Conservation (phyloP, 805 yeast genomes). For the Millerago galiae region DNA sequence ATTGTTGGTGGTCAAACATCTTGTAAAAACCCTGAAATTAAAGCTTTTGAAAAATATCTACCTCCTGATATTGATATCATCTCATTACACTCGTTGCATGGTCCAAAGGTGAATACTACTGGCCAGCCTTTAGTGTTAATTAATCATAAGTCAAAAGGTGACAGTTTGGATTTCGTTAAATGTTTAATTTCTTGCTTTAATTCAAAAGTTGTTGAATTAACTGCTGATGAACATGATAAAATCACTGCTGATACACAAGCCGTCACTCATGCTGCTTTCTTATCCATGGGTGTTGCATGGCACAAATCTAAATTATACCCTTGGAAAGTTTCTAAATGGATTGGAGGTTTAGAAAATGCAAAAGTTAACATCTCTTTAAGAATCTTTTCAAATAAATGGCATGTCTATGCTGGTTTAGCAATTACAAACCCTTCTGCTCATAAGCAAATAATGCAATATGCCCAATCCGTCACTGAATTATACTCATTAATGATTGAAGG, state of each 20-base stretch:
- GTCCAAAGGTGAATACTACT: slow-evolving; percentile 80
- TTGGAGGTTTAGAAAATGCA: slow-evolving; percentile 94
- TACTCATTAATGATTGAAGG: slow-evolving; percentile 79
- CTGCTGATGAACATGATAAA: slow-evolving; percentile 86
- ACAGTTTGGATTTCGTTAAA: slow-evolving; percentile 55
- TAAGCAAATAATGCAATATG: slow-evolving; percentile 82
- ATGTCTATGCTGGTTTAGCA: slow-evolving; percentile 95
- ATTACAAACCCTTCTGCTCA: slow-evolving; percentile 95
- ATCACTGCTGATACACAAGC: slow-evolving; percentile 99
- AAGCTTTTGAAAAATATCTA: slow-evolving; percentile 68
- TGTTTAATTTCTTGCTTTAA: slow-evolving; percentile 62
- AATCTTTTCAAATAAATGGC: slow-evolving; percentile 93
- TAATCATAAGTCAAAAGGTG: slow-evolving; percentile 55
- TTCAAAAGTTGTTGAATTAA: slow-evolving; percentile 68
- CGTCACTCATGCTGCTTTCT: slow-evolving; percentile 94
- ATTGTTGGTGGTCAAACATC: slow-evolving; percentile 98
- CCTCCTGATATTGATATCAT: slow-evolving; percentile 81
- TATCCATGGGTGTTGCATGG: slow-evolving; percentile 98
- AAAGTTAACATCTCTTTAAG: slow-evolving; percentile 89
- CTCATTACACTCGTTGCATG: slow-evolving; percentile 88
- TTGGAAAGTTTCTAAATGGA: slow-evolving; percentile 82
- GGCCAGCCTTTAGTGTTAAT: slow-evolving; percentile 93
- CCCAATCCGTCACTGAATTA: slow-evolving; percentile 75
- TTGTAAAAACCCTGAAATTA: slow-evolving; percentile 86
- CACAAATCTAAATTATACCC: slow-evolving; percentile 76